phyloP scores from a whole-genome alignment of 352 stramenopile genomes.

The Globisporangium alternatum region DNA sequence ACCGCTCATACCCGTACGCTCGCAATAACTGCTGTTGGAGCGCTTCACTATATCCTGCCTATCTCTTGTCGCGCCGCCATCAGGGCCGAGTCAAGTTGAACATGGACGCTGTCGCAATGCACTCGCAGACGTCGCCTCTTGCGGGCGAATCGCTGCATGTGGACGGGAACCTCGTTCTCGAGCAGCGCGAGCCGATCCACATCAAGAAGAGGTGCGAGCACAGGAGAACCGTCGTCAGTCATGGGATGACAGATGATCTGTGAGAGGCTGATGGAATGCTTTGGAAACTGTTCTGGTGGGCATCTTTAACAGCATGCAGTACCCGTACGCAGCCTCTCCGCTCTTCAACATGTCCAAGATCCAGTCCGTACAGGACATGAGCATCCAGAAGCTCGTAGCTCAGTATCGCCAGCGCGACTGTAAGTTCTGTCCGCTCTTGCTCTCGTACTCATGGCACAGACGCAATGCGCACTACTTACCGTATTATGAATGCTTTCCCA shows the following conservation, averaged over 20 bases:
- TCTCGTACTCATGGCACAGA: too few relatives aligned
- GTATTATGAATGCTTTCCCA: not conserved
- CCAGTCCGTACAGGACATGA: conserved; percentile 32
- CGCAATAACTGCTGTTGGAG: not conserved
- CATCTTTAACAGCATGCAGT: conserved; percentile 26
- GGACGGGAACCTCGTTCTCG: conserved; percentile 61
- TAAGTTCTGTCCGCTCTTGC: conserved; percentile 19
- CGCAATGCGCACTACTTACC: not conserved
- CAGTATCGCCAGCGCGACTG: conserved; percentile 47
- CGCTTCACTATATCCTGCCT: not conserved
- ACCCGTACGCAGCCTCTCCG: conserved; percentile 30
- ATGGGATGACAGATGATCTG: not conserved
- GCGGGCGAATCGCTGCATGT: conserved; percentile 32
- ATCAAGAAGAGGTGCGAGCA: conserved; percentile 37
- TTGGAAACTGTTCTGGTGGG: not conserved
- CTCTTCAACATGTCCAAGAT: conserved; percentile 44
- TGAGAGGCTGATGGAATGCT: not conserved
- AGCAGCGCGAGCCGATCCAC: conserved; percentile 42
- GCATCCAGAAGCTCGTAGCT: conserved; percentile 32
- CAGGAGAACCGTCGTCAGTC: too few relatives aligned
- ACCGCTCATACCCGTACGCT: not conserved
- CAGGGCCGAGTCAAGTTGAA: conserved; percentile 47
- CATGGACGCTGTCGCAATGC: conserved; percentile 58
- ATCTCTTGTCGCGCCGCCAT: too few relatives aligned
- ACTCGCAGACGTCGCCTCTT: conserved; percentile 36